These are phyloP conservation scores for Phaseolus lunatus DNA, from an alignment of 306 rosid genomes.

Conservation along the genomic window DNA sequence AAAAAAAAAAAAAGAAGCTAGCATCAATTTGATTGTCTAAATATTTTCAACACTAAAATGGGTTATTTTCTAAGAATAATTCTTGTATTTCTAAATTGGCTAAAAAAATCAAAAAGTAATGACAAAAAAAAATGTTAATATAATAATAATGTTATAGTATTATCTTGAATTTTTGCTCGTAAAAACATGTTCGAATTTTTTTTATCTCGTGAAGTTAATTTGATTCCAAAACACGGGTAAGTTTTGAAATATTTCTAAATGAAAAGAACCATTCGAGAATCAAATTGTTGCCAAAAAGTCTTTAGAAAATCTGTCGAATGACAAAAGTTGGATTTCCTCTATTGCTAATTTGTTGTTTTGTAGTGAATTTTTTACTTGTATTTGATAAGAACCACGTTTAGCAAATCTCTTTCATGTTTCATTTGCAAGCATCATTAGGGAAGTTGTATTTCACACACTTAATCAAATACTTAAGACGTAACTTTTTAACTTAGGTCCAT, in stretches of 20 bases:
- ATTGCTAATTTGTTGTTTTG: constrained; percentile 18
- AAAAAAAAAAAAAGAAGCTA: no score
- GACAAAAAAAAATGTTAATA: not conserved
- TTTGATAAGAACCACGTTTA: not conserved
- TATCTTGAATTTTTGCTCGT: not conserved
- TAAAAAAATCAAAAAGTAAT: not conserved
- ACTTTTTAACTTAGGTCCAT: not conserved
- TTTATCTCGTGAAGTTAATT: not conserved
- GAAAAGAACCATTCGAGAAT: constrained; percentile 19
- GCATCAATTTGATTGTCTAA: not conserved
- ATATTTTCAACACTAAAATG: not conserved
- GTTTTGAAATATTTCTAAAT: not conserved
- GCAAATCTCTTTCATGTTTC: not conserved
- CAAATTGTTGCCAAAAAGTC: not conserved
- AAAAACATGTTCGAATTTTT: not conserved
- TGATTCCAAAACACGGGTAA: not conserved
- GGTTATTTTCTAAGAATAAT: not conserved
- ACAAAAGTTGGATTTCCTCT: constrained; percentile 16
- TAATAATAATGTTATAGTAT: not conserved
- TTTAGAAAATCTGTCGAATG: constrained; percentile 17
- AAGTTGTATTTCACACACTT: not conserved
- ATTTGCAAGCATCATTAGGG: not conserved
- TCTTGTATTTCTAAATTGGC: not conserved
- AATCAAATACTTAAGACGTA: not conserved
- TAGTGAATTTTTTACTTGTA: not conserved